Evolutionary conservation across 257 asterid species (phyloP), one percentile per base, ranked within the genome.

Genomic region (Przewalskia tangutica): DNA sequence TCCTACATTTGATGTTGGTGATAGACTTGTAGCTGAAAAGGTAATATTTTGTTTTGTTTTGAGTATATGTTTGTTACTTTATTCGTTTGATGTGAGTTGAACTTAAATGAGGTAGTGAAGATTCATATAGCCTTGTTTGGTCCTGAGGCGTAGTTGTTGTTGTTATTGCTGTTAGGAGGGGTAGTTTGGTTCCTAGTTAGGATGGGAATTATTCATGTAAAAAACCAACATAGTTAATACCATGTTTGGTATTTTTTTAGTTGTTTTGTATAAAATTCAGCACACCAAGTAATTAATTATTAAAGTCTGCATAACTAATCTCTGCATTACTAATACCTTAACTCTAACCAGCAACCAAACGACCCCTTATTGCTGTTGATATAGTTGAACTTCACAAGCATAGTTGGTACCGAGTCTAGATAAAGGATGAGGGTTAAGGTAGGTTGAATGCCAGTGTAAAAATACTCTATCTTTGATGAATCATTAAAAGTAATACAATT

Each of bases 1-100:
- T 86, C 99, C 99, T 34, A 96, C 99, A 40, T 97, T 96, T 58
- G 95, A 92, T 81, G 93, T 89, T 32, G 99, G 99, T 6, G 99
- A 96, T 63, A 89, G 99, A 60, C 86, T 96, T 83, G 81, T 96
- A 27, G 92, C 99, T 9, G 99, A 96, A 89, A 96, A 96, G 98
- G 98, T 94, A 90, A 66, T 34, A 0, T 55, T 54, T 42, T n/a
- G 14, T 54, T 80, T 10, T 40, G 0, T 44, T 2, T 70, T 42
- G 14, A 4, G 4, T 40, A 8, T 40, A 8, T 67, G 14, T 8
- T 40, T 17, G 53, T 40, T 5, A 38, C 38, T 9, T 4, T 1
- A 5, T 23, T 60, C 11, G 38, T 17, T 64, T 7, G 10, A 70
- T 70, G 34, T 18, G 54, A 38, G 54, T n/a, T 40, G 8, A 42